These are phyloP conservation scores for Aechmea fasciata DNA, from an alignment of 176 grass and related monocot species.

Conservation along the genomic window DNA sequence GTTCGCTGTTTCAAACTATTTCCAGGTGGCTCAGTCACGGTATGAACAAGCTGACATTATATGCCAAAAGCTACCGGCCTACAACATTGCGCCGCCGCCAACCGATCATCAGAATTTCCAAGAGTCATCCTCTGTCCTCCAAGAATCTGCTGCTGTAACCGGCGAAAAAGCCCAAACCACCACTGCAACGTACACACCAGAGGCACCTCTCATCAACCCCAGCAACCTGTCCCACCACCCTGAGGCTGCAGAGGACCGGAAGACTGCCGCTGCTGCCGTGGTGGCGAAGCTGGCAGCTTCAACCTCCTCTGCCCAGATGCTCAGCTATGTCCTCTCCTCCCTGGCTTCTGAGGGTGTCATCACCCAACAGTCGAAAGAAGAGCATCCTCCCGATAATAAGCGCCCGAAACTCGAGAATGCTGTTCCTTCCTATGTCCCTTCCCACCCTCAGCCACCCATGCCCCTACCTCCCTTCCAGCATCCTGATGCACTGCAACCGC, in stretches of 20 bases:
- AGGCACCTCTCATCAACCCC: neutral
- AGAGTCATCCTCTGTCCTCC: constrained; percentile 11
- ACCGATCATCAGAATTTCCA: constrained; percentile 15
- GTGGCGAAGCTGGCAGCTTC: constrained; percentile 8
- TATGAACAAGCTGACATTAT: constrained; percentile 43
- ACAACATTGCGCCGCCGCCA: constrained; percentile 15
- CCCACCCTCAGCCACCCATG: neutral
- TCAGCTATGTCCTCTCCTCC: constrained; percentile 11
- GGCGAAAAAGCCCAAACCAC: constrained; percentile 29
- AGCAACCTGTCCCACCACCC: neutral
- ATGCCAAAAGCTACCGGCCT: constrained; percentile 26
- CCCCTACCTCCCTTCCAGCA: constrained; percentile 1
- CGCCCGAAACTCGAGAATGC: constrained; percentile 2
- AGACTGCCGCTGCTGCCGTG: neutral
- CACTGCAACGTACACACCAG: constrained; percentile 26
- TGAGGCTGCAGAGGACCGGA: neutral
- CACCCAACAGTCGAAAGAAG: constrained; percentile 1
- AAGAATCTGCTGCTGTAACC: constrained; percentile 27
- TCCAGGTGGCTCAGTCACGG: constrained; percentile 49
- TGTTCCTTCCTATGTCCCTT: neutral
- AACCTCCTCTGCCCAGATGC: constrained; percentile 15
- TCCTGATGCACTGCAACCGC: constrained; percentile 1
- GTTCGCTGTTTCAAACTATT: neutral
- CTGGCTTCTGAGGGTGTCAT: constrained; percentile 1
- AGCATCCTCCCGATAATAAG: constrained; percentile 15